Base-by-base conservation (phyloP, 2,329 filamentous ascomycete genomes). In the Cercospora zeina region DNA sequence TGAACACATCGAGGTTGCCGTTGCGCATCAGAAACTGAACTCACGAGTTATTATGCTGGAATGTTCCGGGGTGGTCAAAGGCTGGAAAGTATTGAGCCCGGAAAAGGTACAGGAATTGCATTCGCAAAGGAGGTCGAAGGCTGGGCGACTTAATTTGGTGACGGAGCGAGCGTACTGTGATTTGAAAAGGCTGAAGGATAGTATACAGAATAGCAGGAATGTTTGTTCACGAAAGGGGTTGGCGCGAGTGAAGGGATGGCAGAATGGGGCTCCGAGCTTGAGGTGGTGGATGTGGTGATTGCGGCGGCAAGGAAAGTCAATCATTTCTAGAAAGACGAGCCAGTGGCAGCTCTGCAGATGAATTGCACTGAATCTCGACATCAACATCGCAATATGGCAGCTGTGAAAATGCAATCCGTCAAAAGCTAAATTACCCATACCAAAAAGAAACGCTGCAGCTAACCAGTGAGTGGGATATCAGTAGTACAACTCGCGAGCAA, bases 271-370 rank as follows among this genome's bases (percentile, higher is more conserved):
- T 33, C 58, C 65, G 9, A 59, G 63, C 16, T 37, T 69, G 42
- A 62, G 65, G 34, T 69, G 67, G 67, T 69, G 67, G 67, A 54
- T 67, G 11, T 67, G 65, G 67, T 69, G 53, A 67, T 56, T 16
- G 9, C 27, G 27, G 49, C n/a, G n/a, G 49, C 30, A 9, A 11
- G 3, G 7, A 19, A 24, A 8, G 11, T 56, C 24, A n/a, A 37
- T 56, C 13, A n/a, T n/a, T n/a, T n/a, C n/a, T n/a, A n/a, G n/a
- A n/a, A n/a, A 34, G 31, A 8, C 11, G 31, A 9, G 31, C 31
- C 31, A 34, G 31, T 4, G 2, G 36, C 36, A 34, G 31, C 8
- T 3, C 9, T 13, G 31, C 11, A 10, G 31, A 13, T 34, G 31
- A 13, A 34, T 34, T 34, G 31, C 31, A 34, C 3, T 13, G 11